Evolutionary conservation across 2,329 filamentous ascomycete genomes (phyloP), one percentile per base, ranked within the genome.

Genomic region (Sarocladium oryzae): DNA sequence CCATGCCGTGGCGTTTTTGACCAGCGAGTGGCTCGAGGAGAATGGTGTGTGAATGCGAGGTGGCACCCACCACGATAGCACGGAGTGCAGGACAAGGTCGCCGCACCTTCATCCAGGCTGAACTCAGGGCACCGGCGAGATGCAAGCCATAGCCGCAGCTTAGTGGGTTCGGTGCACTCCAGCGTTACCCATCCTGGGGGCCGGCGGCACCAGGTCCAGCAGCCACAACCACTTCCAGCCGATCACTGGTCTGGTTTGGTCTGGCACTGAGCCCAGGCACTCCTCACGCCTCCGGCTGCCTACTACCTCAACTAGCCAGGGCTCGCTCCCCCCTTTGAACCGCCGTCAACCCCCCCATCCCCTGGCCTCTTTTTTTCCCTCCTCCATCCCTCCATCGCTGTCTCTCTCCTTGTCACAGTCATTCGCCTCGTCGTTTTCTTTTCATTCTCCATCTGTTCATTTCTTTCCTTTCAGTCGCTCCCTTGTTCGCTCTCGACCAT

Each of bases 381-480:
- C 55, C 57, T 53, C 61, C 61, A 63, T 63, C 62, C 61, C 58
- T 62, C 58, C 60, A 61, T 64, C 63, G 56, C 56, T 61, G 58
- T 58, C 62, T 63, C 62, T 63, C 60, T 66, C 66, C 62, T 64
- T 54, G 62, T 63, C 66, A 69, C 62, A 61, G 30, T 26, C 18
- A 36, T 49, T 49, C 46, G 65, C 65, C 63, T 64, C 66, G 70
- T 67, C 64, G 60, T 57, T 60, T 66, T 65, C 61, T 64, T 63
- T 64, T 58, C 61, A 62, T 56, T 57, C 33, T 58, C 66, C 70
- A 70, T 64, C 63, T 67, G 71, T 65, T 64, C 69, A 73, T 67
- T 71, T 63, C 62, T 67, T 72, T 71, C 66, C 65, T 69, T 75
- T 69, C 66, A 75, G 73, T 77, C 75, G 68, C 69, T 77, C 73